phyloP scores from a whole-genome alignment of 2,329 filamentous ascomycete genomes.

The Didymella keratinophila region DNA sequence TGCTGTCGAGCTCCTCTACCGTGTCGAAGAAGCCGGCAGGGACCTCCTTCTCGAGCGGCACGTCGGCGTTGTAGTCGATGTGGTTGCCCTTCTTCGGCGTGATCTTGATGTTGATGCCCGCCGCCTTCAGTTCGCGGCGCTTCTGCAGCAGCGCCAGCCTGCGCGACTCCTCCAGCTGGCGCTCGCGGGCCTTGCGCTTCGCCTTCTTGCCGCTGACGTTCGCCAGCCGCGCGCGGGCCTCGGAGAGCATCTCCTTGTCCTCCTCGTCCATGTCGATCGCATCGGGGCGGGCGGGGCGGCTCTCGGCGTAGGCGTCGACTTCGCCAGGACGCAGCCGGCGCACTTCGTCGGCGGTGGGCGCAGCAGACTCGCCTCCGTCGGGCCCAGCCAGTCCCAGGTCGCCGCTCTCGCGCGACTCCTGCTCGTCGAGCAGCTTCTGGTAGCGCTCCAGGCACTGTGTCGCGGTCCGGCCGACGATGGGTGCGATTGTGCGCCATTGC shows the following conservation, averaged over 20 bases:
- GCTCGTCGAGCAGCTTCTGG: conserved; percentile 94
- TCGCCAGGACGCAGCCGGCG: conserved; percentile 88
- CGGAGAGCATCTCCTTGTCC: conserved; percentile 99
- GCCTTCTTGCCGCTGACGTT: conserved; percentile 99
- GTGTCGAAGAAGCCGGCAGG: conserved; percentile 94
- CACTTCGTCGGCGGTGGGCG: conserved; percentile 92
- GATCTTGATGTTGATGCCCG: conserved; percentile 98
- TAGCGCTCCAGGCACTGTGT: conserved; percentile 98
- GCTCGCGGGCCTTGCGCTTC: conserved; percentile 94
- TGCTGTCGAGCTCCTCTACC: conserved; percentile 76
- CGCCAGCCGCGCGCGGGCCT: conserved; percentile 92
- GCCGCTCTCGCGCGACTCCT: conserved; percentile 84
- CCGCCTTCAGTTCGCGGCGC: conserved; percentile 93
- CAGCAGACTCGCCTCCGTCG: conserved; percentile 83
- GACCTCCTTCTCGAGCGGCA: conserved; percentile 94
- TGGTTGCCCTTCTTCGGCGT: conserved; percentile 89
- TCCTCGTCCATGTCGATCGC: conserved; percentile 98
- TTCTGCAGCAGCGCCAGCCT: conserved; percentile 92
- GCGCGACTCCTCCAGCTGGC: conserved; percentile 93
- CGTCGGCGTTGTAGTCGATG: conserved; percentile 99
- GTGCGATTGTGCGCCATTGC: conserved; percentile 98
- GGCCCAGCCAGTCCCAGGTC: conserved; percentile 84
- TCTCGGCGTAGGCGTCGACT: conserved; percentile 96
- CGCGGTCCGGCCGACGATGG: conserved; percentile 93
- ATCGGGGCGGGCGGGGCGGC: conserved; percentile 92